Percentiles rank a stretch among this genome's conserved stretches.
Conservation (phyloP, 176 grass and related monocot species). For the Coix lacrymajobi region DNA sequence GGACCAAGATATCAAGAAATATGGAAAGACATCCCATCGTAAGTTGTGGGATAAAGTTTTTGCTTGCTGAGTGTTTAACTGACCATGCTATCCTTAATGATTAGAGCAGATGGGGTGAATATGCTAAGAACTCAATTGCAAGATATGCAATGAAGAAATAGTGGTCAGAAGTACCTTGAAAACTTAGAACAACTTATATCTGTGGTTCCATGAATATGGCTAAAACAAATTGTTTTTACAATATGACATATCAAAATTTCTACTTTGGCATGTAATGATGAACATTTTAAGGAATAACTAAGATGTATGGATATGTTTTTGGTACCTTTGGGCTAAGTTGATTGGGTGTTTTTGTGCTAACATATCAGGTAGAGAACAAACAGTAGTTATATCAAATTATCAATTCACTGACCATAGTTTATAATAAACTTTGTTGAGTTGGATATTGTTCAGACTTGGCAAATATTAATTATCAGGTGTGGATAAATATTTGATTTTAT, state of each 20-base stretch:
- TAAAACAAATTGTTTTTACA: not conserved
- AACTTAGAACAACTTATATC: not conserved
- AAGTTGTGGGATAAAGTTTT: conserved; percentile 33
- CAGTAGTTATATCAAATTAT: not conserved
- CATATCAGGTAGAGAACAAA: conserved; percentile 4
- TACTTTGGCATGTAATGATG: not conserved
- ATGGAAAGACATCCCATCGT: conserved; percentile 61
- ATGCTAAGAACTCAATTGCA: not conserved
- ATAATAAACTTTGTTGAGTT: not conserved
- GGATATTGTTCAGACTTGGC: not conserved
- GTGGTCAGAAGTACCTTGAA: not conserved
- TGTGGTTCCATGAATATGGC: not conserved
- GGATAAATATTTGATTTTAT: not conserved
- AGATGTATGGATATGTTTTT: not conserved
- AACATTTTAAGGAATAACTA: not conserved
- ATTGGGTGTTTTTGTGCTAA: not conserved
- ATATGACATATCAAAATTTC: not conserved
- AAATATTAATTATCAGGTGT: not conserved
- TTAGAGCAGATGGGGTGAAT: not conserved
- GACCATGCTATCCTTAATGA: not conserved
- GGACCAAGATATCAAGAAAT: conserved; percentile 72
- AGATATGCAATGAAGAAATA: not conserved
- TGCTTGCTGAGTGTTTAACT: not conserved
- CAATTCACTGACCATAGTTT: not conserved
- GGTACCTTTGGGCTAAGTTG: not conserved